A percentile compares a stretch with the other conserved stretches of the same genome.
Evolutionary conservation across 2,329 filamentous ascomycete genomes (phyloP).

Genomic region (Aspergillus terreus): DNA sequence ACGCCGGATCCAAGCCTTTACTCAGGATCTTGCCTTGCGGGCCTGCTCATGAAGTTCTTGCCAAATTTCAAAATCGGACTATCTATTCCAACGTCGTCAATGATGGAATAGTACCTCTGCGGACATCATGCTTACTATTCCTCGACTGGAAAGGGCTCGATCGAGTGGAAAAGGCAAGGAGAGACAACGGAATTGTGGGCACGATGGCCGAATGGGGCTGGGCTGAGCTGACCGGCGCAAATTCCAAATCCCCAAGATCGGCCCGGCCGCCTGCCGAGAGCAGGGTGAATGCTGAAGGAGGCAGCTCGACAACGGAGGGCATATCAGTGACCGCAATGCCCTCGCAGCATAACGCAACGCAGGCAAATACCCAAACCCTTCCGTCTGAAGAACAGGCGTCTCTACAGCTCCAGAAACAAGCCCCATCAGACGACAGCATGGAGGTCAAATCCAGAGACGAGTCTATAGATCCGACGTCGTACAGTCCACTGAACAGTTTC

Average conservation of each 20-base stretch:
- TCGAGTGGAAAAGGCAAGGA: constrained; percentile 86
- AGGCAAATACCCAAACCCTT: constrained; percentile 5
- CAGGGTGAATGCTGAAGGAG: constrained; percentile 18
- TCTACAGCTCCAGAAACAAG: constrained; percentile 11
- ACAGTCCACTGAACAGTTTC: constrained; percentile 58
- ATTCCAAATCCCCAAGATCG: constrained; percentile 53
- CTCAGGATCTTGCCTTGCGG: constrained; percentile 86
- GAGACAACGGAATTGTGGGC: constrained; percentile 88
- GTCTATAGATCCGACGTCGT: constrained; percentile 26
- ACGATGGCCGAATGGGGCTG: constrained; percentile 92
- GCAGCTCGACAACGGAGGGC: constrained; percentile 11
- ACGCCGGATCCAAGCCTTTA: constrained; percentile 83
- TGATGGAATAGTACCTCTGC: constrained; percentile 90
- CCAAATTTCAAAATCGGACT: constrained; percentile 85
- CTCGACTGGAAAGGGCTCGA: constrained; percentile 93
- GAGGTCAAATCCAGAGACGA: constrained; percentile 9
- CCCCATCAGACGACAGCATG: neutral
- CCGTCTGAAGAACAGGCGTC: constrained; percentile 20
- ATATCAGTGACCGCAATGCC: constrained; percentile 6
- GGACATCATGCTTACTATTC: constrained; percentile 94
- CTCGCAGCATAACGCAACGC: constrained; percentile 5
- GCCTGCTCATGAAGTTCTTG: constrained; percentile 80
- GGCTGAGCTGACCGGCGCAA: constrained; percentile 78
- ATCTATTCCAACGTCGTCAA: constrained; percentile 97
- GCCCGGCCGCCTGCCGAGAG: constrained; percentile 23